A percentile compares a stretch with the other conserved stretches of the same genome.
Evolutionary conservation across 225 moss, liverwort and hornwort species (phyloP).

Genomic region (Pleurozium schreberi): DNA sequence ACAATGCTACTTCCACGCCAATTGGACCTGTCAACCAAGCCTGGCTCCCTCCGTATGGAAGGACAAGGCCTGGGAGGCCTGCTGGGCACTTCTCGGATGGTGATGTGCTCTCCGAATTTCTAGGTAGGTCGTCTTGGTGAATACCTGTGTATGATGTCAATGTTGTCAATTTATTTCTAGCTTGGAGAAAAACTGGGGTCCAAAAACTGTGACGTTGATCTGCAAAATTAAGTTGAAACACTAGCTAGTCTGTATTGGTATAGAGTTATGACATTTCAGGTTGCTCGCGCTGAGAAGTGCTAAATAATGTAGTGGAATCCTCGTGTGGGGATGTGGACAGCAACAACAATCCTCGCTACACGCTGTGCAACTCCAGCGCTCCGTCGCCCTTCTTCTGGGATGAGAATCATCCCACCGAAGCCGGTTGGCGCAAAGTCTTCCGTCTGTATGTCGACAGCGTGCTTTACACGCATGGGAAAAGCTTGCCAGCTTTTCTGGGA

Average conservation of each 20-base stretch:
- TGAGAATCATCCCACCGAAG: not conserved
- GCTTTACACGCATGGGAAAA: not conserved
- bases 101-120: not conserved
- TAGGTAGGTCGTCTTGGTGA: not conserved
- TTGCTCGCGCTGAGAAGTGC: not conserved
- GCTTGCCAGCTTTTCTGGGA: not conserved
- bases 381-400: not conserved
- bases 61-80: not conserved
- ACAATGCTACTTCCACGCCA: not conserved
- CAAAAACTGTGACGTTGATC: not conserved
- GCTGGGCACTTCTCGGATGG: conserved; percentile 1
- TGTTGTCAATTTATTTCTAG: not conserved
- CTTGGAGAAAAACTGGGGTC: not conserved
- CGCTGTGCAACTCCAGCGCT: not conserved
- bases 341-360: not conserved
- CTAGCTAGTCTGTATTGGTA: not conserved
- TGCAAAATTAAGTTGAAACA: not conserved
- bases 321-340: not conserved
- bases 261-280: not conserved
- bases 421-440: not conserved
- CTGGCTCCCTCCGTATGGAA: not conserved
- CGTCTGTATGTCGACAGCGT: not conserved
- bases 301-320: not conserved
- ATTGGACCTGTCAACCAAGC: not conserved
- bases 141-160: not conserved